Evolutionary conservation across 2,329 filamentous ascomycete species (phyloP).

Genomic region (Fusarium lyarnte): DNA sequence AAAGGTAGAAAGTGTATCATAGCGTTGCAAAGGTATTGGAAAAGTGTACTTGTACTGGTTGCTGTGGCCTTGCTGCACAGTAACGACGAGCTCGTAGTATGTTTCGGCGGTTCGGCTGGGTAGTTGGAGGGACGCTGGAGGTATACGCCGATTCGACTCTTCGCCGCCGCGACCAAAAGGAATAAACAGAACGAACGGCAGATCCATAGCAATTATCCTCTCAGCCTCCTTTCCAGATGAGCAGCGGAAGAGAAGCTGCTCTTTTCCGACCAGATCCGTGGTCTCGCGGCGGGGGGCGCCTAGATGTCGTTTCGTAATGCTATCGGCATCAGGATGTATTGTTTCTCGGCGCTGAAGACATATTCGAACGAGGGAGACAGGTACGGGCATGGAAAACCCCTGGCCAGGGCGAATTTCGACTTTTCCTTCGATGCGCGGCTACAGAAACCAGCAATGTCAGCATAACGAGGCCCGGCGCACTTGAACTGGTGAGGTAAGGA

Average conservation of each 20-base stretch:
- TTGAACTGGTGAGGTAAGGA: neutral
- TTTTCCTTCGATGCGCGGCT: slow-evolving; percentile 97
- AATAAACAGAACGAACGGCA: slow-evolving; percentile 97
- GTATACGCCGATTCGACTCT: slow-evolving; percentile 88
- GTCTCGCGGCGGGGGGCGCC: slow-evolving; percentile 91
- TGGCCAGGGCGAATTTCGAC: slow-evolving; percentile 92
- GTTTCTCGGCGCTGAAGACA: slow-evolving; percentile 92
- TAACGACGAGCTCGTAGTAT: slow-evolving; percentile 95
- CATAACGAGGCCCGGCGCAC: slow-evolving; percentile 20
- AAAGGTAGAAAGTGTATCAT: slow-evolving; percentile 97
- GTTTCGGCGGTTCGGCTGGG: slow-evolving; percentile 96
- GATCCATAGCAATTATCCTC: slow-evolving; percentile 91
- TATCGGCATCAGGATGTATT: slow-evolving; percentile 96
- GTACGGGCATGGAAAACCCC: slow-evolving; percentile 88
- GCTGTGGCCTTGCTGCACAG: slow-evolving; percentile 87
- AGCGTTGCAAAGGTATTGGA: slow-evolving; percentile 88
- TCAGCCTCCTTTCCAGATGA: slow-evolving; percentile 85
- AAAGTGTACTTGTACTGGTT: slow-evolving; percentile 92
- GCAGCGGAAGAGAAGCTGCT: slow-evolving; percentile 91
- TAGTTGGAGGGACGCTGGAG: slow-evolving; percentile 89
- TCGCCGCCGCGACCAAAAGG: slow-evolving; percentile 92
- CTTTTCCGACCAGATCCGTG: slow-evolving; percentile 92
- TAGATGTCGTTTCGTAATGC: slow-evolving; percentile 89
- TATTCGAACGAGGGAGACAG: slow-evolving; percentile 92
- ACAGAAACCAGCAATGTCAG: slow-evolving; percentile 33